phyloP scores from a whole-genome alignment of 257 asterid species.

The Salvia miltiorrhiza region DNA sequence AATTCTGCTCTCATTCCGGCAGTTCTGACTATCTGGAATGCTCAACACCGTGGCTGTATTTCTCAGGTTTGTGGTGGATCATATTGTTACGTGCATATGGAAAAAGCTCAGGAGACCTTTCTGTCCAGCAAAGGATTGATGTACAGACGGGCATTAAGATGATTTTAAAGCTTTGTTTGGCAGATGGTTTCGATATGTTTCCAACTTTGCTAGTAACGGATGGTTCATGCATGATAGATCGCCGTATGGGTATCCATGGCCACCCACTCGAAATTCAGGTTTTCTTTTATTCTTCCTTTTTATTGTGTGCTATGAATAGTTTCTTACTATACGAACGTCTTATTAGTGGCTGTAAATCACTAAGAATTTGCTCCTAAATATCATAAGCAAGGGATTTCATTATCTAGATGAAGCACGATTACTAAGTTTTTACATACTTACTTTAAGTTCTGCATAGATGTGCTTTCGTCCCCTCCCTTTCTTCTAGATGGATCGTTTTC shows the following conservation, averaged over 20 bases:
- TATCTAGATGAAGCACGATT: not conserved
- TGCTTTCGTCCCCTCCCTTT: not conserved
- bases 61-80: constrained; percentile 80
- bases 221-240: constrained; percentile 86
- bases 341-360: not conserved
- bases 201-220: constrained; percentile 74
- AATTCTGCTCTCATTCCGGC: not conserved
- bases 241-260: constrained; percentile 85
- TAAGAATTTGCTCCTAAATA: not conserved
- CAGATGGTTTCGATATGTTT: constrained; percentile 84
- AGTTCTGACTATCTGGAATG: constrained; percentile 13
- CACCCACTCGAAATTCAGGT: constrained; percentile 83
- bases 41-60: constrained; percentile 13
- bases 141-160: constrained; percentile 83
- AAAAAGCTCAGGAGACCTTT: constrained; percentile 64
- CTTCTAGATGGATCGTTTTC: not conserved
- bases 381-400: not conserved
- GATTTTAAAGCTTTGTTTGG: constrained; percentile 67
- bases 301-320: not conserved
- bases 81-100: constrained; percentile 79
- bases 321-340: not conserved
- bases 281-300: not conserved
- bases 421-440: not conserved
- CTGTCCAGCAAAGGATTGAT: constrained; percentile 74
- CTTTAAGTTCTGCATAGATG: not conserved